Conservation (phyloP, 2,329 filamentous ascomycete genomes). For the Pseudocercospora eumusae region DNA sequence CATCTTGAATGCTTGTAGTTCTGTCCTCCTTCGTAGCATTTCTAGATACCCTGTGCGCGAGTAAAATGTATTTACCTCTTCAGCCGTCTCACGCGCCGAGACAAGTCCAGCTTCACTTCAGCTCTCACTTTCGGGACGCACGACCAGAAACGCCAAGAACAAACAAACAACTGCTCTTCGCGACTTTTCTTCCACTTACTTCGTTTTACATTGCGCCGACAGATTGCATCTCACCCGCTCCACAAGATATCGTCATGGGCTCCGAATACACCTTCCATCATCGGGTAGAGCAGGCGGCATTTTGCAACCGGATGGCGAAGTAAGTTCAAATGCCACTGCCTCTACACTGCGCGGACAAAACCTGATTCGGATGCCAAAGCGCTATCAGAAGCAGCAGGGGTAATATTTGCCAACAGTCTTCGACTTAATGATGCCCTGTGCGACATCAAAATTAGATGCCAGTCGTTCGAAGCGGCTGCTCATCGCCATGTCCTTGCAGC, state of each 20-base stretch:
- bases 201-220: not conserved
- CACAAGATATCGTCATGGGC: not conserved
- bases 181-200: not conserved
- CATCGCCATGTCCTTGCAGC: not conserved
- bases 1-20: not conserved
- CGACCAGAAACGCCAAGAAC: not conserved
- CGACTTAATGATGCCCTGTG: not conserved
- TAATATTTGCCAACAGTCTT: not conserved
- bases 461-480: not conserved
- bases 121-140: not conserved
- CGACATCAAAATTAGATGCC: not conserved
- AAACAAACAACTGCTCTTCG: not conserved
- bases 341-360: not conserved
- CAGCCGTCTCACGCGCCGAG: not conserved
- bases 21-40: not conserved
- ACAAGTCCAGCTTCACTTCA: not conserved
- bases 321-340: not conserved
- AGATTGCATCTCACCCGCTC: not conserved
- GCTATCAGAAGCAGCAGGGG: no score
- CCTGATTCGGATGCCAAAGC: no score
- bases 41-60: slow-evolving; percentile 1
- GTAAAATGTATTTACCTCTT: not conserved
- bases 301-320: not conserved
- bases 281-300: not conserved
- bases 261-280: no score